A percentile compares a stretch with the other conserved stretches of the same genome.
Conservation (phyloP, 345 rosid genomes). For the Pugionium cornutum region DNA sequence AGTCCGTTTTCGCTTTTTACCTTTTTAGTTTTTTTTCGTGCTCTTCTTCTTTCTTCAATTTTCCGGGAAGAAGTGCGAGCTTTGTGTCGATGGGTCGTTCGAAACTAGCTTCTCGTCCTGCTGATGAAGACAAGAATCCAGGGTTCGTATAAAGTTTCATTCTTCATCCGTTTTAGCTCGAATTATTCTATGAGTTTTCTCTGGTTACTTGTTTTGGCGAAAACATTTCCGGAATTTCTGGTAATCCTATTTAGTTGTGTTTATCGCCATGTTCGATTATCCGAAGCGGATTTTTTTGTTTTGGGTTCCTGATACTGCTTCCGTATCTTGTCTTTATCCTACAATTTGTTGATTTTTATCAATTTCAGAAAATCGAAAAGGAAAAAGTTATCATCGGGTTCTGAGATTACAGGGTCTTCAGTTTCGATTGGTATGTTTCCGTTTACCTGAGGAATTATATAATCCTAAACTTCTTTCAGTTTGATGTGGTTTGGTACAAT, state of each 20-base stretch:
- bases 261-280: conserved; percentile 21
- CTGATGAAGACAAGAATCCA: conserved; percentile 49
- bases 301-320: conserved; percentile 5
- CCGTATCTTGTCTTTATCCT: neutral
- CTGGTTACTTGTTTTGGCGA: conserved; percentile 11
- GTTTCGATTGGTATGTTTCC: conserved; percentile 29
- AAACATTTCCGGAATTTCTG: conserved; percentile 20
- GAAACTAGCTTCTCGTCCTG: conserved; percentile 46
- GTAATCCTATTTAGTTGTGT: neutral
- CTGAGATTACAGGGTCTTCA: conserved; percentile 49
- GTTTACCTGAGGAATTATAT: neutral
- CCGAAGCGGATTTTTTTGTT: neutral
- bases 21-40: neutral
- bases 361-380: conserved; percentile 59
- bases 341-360: conserved; percentile 5
- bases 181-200: conserved; percentile 17
- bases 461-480: neutral
- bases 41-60: conserved; percentile 19
- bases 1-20: neutral
- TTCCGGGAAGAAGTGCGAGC: conserved; percentile 31
- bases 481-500: neutral
- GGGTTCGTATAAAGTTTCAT: conserved; percentile 41
- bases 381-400: conserved; percentile 51
- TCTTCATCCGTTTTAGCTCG: conserved; percentile 14
- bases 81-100: conserved; percentile 55